Conservation (phyloP, 306 rosid species). For the Cyamopsis tetragonoloba region DNA sequence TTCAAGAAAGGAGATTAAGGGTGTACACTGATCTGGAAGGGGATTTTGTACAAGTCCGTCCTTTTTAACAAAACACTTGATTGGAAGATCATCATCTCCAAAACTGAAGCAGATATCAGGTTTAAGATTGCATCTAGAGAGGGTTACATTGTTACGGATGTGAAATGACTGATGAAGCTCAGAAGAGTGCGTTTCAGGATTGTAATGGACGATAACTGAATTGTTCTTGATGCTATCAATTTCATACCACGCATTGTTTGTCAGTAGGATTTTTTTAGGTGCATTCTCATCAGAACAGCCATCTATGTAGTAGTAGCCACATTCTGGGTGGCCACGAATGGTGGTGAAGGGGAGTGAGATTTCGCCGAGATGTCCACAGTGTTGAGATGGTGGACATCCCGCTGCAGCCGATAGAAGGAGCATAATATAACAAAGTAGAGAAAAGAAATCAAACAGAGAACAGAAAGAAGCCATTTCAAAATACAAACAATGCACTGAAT, state of each 20-base stretch:
- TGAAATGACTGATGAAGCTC: background rate
- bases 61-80: too few species aligned
- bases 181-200: too few species aligned
- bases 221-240: background rate
- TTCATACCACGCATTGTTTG: background rate
- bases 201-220: background rate
- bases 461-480: background rate
- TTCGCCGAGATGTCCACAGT: background rate
- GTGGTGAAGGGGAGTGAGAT: slow-evolving; percentile 17
- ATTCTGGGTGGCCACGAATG: background rate
- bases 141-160: background rate
- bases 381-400: background rate
- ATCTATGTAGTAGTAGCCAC: background rate
- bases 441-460: background rate
- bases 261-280: background rate
- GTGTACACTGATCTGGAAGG: background rate
- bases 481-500: too few species aligned
- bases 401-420: background rate
- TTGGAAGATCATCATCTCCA: background rate
- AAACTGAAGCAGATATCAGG: background rate
- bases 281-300: background rate
- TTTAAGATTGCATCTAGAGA: slow-evolving; percentile 26
- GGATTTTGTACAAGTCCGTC: fast-evolving
- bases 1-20: background rate
- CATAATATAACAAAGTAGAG: background rate